Conservation (phyloP, 1,139 yeast genomes). For the Yamadazyma taylorii region DNA sequence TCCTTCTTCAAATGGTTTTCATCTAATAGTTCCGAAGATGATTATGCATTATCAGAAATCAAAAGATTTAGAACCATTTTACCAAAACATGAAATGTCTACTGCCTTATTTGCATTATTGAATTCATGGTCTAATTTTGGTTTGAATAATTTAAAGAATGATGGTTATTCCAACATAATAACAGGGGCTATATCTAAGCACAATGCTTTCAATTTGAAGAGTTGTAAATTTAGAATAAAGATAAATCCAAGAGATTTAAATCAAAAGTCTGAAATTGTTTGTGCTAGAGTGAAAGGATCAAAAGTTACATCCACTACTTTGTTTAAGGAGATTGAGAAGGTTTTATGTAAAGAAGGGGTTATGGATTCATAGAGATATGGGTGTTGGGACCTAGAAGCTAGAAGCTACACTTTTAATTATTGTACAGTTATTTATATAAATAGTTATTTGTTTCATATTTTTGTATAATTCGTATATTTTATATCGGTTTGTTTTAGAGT, state of each 20-base stretch:
- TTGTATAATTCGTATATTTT: neutral
- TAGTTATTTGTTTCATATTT: neutral
- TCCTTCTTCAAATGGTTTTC: constrained; percentile 49
- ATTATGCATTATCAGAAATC: constrained; percentile 27
- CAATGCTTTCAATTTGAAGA: constrained; percentile 61
- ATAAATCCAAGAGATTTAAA: constrained; percentile 40
- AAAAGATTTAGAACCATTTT: constrained; percentile 44
- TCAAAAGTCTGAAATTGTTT: constrained; percentile 48
- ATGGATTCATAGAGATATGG: constrained; percentile 24
- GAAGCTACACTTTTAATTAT: too few relatives aligned
- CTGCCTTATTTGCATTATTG: constrained; percentile 63
- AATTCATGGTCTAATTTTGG: constrained; percentile 74
- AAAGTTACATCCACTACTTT: constrained; percentile 42
- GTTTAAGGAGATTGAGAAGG: constrained; percentile 49
- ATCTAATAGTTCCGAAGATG: constrained; percentile 19
- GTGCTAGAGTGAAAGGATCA: constrained; percentile 48
- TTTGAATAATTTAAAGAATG: constrained; percentile 53
- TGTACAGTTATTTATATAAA: too few relatives aligned
- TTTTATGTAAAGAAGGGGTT: constrained; percentile 47
- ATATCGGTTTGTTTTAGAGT: neutral
- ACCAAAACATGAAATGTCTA: constrained; percentile 57
- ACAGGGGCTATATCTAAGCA: constrained; percentile 62
- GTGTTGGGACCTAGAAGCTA: neutral
- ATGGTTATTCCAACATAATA: constrained; percentile 44
- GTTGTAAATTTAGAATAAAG: constrained; percentile 62